These are phyloP conservation scores for Chrysoporthe austroafricana DNA, from an alignment of 2,329 filamentous ascomycete genomes.

Conservation along the genomic window DNA sequence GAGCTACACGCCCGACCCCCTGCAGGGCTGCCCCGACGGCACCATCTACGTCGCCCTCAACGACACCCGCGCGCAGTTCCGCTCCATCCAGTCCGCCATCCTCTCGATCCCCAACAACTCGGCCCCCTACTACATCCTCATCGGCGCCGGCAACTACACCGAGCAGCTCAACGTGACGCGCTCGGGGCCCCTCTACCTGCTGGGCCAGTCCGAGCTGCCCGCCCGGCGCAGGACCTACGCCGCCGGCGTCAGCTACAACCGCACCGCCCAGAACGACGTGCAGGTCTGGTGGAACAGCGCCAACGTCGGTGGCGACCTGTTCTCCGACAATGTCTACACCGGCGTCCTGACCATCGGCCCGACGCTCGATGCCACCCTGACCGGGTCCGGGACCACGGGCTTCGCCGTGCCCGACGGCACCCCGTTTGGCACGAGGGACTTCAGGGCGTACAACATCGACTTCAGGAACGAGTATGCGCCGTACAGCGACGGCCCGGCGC, in stretches of 20 bases:
- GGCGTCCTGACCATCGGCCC: constrained; percentile 66
- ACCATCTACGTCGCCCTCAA: constrained; percentile 48
- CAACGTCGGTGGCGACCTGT: constrained; percentile 45
- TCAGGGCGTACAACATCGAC: constrained; percentile 69
- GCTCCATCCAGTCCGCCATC: constrained; percentile 46
- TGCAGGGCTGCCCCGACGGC: constrained; percentile 44
- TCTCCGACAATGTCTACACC: constrained; percentile 63
- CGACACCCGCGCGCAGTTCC: constrained; percentile 41
- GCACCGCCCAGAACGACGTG: constrained; percentile 47
- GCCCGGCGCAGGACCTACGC: constrained; percentile 40
- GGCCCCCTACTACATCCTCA: constrained; percentile 57
- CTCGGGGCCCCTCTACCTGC: constrained; percentile 60
- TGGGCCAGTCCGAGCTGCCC: constrained; percentile 58
- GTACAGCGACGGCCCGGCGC: constrained; percentile 55
- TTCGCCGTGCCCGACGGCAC: constrained; percentile 63
- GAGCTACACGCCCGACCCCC: constrained; percentile 38
- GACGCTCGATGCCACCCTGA: constrained; percentile 64
- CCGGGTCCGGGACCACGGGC: constrained; percentile 64
- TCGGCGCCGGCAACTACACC: constrained; percentile 62
- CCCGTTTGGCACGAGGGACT: constrained; percentile 65
- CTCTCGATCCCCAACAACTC: constrained; percentile 45
- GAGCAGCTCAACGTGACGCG: constrained; percentile 71
- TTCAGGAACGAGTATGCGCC: constrained; percentile 64
- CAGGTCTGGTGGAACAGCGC: constrained; percentile 63
- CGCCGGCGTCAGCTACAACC: constrained; percentile 47